phyloP scores from a whole-genome alignment of 768 basidiomycete genomes.

The Panaeolus papilionaceus region DNA sequence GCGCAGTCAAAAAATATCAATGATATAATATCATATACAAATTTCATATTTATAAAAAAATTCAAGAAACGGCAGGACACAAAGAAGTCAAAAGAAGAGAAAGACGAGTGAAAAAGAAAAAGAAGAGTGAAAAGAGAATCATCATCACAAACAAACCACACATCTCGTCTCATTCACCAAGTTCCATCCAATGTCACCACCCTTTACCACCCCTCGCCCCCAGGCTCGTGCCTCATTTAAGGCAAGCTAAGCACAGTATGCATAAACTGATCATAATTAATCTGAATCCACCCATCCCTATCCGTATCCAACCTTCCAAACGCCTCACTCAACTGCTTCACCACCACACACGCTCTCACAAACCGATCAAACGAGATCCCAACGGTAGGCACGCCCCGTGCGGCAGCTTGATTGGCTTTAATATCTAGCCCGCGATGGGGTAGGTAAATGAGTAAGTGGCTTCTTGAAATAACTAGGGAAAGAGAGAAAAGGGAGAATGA shows the following conservation, averaged over 20 bases:
- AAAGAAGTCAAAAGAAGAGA: too few relatives aligned
- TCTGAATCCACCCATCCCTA: constrained; percentile 72
- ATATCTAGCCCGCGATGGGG: constrained; percentile 52
- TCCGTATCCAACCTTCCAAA: constrained; percentile 73
- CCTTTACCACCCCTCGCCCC: too few relatives aligned
- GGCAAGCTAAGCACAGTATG: constrained; percentile 67
- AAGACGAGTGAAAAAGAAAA: too few relatives aligned
- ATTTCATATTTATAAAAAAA: too few relatives aligned
- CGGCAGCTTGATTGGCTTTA: constrained; percentile 55
- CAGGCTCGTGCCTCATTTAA: constrained; percentile 31
- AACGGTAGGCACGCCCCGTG: constrained; percentile 39
- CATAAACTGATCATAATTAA: constrained; percentile 79
- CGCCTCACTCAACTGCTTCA: constrained; percentile 78
- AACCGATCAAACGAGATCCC: constrained; percentile 89
- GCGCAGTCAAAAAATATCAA: too few relatives aligned
- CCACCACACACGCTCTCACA: constrained; percentile 83
- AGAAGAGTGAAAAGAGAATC: too few relatives aligned
- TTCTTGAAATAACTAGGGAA: background rate
- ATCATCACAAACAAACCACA: too few relatives aligned
- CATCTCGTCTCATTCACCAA: too few relatives aligned
- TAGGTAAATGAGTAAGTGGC: constrained; percentile 38
- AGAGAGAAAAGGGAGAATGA: background rate
- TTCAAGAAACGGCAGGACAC: too few relatives aligned
- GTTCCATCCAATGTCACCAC: too few relatives aligned
- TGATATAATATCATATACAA: too few relatives aligned